Percentiles rank a stretch among this genome's conserved stretches.
Evolutionary conservation across 2,329 filamentous ascomycete species (phyloP).

Genomic region (Nannizzia gypsea): DNA sequence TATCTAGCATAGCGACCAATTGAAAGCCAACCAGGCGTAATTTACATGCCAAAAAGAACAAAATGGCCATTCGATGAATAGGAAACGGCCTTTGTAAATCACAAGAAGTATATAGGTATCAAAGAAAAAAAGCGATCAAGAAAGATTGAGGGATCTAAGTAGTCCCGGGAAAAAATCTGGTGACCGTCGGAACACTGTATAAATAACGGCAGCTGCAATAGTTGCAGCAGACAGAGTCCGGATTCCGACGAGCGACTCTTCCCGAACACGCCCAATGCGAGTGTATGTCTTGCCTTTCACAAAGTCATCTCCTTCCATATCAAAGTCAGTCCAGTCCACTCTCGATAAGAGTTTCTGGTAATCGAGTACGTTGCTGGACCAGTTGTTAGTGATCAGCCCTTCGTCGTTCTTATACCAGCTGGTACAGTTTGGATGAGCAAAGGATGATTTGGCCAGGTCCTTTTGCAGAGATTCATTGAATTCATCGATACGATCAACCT

Average conservation of each 20-base stretch:
- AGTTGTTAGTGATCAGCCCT: constrained; percentile 48
- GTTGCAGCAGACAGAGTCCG: constrained; percentile 45
- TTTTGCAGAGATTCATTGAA: constrained; percentile 41
- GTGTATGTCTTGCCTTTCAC: constrained; percentile 12
- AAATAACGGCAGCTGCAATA: constrained; percentile 52
- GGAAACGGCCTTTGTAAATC: neutral
- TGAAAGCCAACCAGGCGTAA: too few species aligned
- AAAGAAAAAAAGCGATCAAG: neutral
- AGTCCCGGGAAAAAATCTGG: constrained; percentile 10
- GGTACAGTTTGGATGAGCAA: constrained; percentile 44
- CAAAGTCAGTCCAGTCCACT: constrained; percentile 20
- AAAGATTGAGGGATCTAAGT: neutral
- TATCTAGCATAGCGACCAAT: too few species aligned
- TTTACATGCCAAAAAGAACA: too few species aligned
- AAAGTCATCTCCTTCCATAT: constrained; percentile 15
- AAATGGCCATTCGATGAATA: neutral
- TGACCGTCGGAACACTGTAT: constrained; percentile 5
- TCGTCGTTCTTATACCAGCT: constrained; percentile 47
- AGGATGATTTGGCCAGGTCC: constrained; percentile 34
- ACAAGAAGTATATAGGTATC: neutral
- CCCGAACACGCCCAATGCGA: constrained; percentile 22
- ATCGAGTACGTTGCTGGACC: constrained; percentile 42
- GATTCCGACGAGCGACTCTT: constrained; percentile 24
- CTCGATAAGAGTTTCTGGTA: constrained; percentile 40
- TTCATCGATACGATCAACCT: constrained; percentile 25